These are phyloP conservation scores for Flaveria ramosissima DNA, from an alignment of 129 eudicot species.

Conservation along the genomic window DNA sequence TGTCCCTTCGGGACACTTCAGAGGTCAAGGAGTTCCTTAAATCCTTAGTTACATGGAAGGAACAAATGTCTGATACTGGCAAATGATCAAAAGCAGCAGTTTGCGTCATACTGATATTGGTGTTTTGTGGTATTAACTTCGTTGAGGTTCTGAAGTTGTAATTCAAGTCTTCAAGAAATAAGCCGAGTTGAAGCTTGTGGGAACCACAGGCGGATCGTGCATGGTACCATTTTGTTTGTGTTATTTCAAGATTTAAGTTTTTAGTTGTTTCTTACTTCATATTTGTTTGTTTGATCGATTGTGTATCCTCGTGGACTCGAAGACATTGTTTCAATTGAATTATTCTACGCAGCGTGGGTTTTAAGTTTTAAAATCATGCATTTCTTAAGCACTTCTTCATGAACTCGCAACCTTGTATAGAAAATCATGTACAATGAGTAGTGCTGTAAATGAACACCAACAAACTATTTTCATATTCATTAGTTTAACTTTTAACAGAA, in stretches of 20 bases:
- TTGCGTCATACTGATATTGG: background rate
- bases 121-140: background rate
- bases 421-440: too few species aligned
- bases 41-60: constrained; percentile 55
- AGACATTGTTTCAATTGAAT: too few species aligned
- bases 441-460: too few species aligned
- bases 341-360: too few species aligned
- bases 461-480: too few species aligned
- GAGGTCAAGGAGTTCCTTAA: constrained; percentile 73
- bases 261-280: background rate
- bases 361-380: too few species aligned
- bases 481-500: too few species aligned
- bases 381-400: too few species aligned
- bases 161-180: background rate
- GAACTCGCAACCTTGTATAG: too few species aligned
- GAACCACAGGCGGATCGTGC: constrained; percentile 18
- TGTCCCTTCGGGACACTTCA: constrained; percentile 61
- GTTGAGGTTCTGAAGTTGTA: constrained; percentile 4
- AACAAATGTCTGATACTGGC: constrained; percentile 16
- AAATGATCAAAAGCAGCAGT: background rate
- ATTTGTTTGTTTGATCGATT: background rate
- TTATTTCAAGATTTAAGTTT: background rate
- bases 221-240: constrained; percentile 25
- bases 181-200: constrained; percentile 21
- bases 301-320: too few species aligned